Conservation (phyloP, 2,329 filamentous ascomycete genomes). For the Epichloe elymi region DNA sequence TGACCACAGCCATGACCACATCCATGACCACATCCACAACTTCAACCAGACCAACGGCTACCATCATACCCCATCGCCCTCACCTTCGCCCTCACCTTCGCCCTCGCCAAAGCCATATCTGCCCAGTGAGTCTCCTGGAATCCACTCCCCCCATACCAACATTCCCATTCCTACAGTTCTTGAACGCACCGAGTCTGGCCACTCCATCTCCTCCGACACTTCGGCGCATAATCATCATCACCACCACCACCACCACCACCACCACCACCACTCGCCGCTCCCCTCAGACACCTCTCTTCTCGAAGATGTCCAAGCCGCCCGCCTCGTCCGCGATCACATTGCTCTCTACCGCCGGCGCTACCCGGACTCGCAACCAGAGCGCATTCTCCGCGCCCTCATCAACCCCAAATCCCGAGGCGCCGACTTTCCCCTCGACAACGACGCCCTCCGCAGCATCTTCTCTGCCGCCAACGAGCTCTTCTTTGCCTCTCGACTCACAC, state of each 20-base stretch:
- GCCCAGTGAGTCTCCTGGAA: not conserved
- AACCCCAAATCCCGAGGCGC: slow-evolving; percentile 30
- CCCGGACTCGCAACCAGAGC: slow-evolving; percentile 38
- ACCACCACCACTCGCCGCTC: slow-evolving; percentile 14
- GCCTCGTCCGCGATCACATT: slow-evolving; percentile 35
- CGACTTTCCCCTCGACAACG: slow-evolving; percentile 42
- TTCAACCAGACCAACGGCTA: slow-evolving; percentile 3
- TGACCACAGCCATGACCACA: not conserved
- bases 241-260: slow-evolving; percentile 13
- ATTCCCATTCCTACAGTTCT: slow-evolving; percentile 15
- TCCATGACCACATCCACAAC: not conserved
- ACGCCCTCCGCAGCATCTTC: slow-evolving; percentile 44
- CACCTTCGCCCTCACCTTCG: slow-evolving; percentile 10
- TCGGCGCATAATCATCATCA: slow-evolving; percentile 13
- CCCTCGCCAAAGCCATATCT: slow-evolving; percentile 10
- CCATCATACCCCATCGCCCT: slow-evolving; percentile 10
- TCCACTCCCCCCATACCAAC: not conserved
- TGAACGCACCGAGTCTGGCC: slow-evolving; percentile 36
- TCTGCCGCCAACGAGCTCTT: slow-evolving; percentile 49
- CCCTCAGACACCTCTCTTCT: slow-evolving; percentile 12
- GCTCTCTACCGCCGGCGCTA: slow-evolving; percentile 29
- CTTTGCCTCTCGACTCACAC: slow-evolving; percentile 41
- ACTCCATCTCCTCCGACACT: slow-evolving; percentile 32
- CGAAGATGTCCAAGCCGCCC: slow-evolving; percentile 32
- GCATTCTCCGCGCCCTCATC: slow-evolving; percentile 46